These are phyloP conservation scores for Apiospora koreana DNA, from an alignment of 2,329 filamentous ascomycete genomes.

Conservation along the genomic window DNA sequence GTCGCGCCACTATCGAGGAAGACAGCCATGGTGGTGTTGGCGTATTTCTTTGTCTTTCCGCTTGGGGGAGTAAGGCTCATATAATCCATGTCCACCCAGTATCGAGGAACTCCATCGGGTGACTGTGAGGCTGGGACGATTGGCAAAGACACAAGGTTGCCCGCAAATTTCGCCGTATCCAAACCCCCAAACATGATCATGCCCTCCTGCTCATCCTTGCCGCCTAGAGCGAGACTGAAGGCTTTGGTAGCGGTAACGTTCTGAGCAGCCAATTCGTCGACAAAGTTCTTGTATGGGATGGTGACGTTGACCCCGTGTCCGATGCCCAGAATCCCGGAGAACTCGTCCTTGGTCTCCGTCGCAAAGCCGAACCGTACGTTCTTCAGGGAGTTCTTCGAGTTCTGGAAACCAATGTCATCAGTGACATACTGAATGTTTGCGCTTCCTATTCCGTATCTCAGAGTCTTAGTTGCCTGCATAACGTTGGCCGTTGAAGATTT, in stretches of 20 bases:
- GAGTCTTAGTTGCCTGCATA: constrained; percentile 37
- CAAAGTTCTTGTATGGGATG: constrained; percentile 50
- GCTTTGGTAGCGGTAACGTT: constrained; percentile 61
- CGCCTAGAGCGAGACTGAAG: constrained; percentile 67
- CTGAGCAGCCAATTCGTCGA: constrained; percentile 51
- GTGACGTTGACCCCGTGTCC: constrained; percentile 60
- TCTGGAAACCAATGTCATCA: constrained; percentile 46
- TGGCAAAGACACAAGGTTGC: constrained; percentile 59
- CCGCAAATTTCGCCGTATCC: constrained; percentile 64
- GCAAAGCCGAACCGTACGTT: constrained; percentile 68
- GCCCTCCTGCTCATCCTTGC: constrained; percentile 60
- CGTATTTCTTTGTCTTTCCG: constrained; percentile 35
- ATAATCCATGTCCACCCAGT: constrained; percentile 52
- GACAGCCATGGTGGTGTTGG: constrained; percentile 49
- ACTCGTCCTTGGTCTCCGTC: constrained; percentile 47
- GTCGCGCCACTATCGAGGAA: constrained; percentile 73
- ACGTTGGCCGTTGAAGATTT: constrained; percentile 41
- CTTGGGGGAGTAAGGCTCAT: constrained; percentile 43
- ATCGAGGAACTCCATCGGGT: constrained; percentile 54
- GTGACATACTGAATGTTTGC: constrained; percentile 52
- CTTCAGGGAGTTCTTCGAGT: constrained; percentile 41
- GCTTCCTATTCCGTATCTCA: constrained; percentile 53
- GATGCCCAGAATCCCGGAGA: constrained; percentile 70
- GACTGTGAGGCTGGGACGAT: constrained; percentile 57
- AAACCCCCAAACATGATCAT: constrained; percentile 69